A percentile compares a stretch with the other conserved stretches of the same genome.
Conservation (phyloP, 129 eudicot species). For the Flaveria linearis region DNA sequence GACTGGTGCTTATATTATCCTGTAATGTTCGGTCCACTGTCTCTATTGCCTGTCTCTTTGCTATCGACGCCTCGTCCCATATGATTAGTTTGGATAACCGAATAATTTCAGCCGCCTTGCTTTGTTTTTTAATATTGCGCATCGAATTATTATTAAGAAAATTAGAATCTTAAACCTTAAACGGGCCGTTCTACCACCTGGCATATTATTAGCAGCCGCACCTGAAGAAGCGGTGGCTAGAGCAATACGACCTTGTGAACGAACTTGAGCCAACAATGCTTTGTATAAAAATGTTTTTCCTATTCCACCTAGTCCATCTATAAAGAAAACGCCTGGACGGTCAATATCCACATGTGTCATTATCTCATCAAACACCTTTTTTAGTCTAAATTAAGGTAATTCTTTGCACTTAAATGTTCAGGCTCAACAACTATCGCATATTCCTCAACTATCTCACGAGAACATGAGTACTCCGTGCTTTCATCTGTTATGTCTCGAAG, state of each 20-base stretch:
- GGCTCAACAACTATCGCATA: not conserved
- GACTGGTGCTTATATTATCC: too few species aligned
- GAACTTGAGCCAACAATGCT: slow-evolving; percentile 1
- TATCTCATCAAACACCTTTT: not conserved
- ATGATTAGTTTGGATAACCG: too few species aligned
- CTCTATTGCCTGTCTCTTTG: too few species aligned
- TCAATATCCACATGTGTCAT: not conserved
- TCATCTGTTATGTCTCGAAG: not conserved
- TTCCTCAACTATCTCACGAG: slow-evolving; percentile 11
- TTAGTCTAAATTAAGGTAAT: not conserved
- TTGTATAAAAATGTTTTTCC: slow-evolving; percentile 15
- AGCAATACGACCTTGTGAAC: not conserved
- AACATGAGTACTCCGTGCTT: not conserved
- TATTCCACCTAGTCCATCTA: slow-evolving; percentile 4
- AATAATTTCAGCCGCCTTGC: too few species aligned
- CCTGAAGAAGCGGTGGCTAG: slow-evolving; percentile 27
- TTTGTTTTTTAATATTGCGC: not conserved
- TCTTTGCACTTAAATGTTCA: too few species aligned
- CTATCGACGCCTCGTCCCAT: too few species aligned
- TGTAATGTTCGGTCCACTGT: too few species aligned
- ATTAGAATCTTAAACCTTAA: slow-evolving; percentile 28
- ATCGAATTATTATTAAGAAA: not conserved
- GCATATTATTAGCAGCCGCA: slow-evolving; percentile 12
- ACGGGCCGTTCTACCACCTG: slow-evolving; percentile 31
- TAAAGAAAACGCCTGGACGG: slow-evolving; percentile 2